Conservation (phyloP, 2,329 filamentous ascomycete genomes). For the Fusarium sp. region DNA sequence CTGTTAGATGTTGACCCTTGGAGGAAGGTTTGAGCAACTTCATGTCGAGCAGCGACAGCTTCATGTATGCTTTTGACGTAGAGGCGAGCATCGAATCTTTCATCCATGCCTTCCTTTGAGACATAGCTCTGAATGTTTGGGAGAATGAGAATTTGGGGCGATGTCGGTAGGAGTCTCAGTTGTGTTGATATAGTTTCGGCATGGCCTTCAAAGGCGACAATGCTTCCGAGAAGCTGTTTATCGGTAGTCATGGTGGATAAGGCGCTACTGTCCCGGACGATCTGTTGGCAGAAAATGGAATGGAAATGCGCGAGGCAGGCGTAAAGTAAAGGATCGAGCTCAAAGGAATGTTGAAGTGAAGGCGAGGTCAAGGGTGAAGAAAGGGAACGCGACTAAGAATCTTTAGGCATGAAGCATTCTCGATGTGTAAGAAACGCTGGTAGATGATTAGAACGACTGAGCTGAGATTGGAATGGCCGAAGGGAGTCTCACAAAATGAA, state of each 20-base stretch:
- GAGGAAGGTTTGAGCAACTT: slow-evolving; percentile 65
- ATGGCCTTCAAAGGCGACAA: slow-evolving; percentile 72
- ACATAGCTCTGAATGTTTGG: slow-evolving; percentile 64
- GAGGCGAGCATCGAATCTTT: slow-evolving; percentile 46
- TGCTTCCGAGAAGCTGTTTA: slow-evolving; percentile 55
- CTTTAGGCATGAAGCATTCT: slow-evolving; percentile 25
- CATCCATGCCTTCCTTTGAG: slow-evolving; percentile 43
- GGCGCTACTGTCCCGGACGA: slow-evolving; percentile 27
- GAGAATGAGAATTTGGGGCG: slow-evolving; percentile 68
- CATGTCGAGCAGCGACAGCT: slow-evolving; percentile 59
- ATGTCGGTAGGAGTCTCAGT: slow-evolving; percentile 69
- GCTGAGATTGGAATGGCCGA: slow-evolving; percentile 15
- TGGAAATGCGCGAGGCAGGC: slow-evolving; percentile 3
- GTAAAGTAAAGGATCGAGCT: slow-evolving; percentile 21
- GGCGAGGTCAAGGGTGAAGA: slow-evolving; percentile 13
- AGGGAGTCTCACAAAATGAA: slow-evolving; percentile 24
- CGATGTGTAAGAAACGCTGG: slow-evolving; percentile 15
- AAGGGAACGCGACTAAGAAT: slow-evolving; percentile 27
- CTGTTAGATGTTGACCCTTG: slow-evolving; percentile 56
- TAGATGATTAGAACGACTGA: slow-evolving; percentile 10
- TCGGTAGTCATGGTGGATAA: slow-evolving; percentile 41
- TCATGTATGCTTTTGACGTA: slow-evolving; percentile 64
- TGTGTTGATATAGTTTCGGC: slow-evolving; percentile 67
- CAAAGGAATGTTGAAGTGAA: slow-evolving; percentile 26
- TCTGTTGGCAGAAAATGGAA: slow-evolving; percentile 11